Evolutionary conservation across 2,329 filamentous ascomycete species (phyloP).

Genomic region (Claviceps sp.): DNA sequence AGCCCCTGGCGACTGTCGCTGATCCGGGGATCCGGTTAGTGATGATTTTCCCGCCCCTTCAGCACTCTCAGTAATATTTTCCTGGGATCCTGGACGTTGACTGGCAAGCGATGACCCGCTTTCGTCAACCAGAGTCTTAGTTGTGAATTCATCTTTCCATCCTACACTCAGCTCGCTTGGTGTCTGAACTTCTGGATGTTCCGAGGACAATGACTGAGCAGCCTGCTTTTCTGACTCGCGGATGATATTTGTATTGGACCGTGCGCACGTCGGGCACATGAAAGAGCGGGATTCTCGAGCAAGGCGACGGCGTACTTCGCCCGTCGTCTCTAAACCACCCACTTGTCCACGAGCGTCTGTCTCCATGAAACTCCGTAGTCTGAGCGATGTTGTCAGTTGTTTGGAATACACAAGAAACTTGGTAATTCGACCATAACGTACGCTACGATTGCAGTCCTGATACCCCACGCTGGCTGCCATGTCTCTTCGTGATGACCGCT

Average conservation of each 20-base stretch:
- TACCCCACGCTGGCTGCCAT: slow-evolving; percentile 97
- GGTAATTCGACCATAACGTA: slow-evolving; percentile 11
- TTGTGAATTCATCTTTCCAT: slow-evolving; percentile 58
- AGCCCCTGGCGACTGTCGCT: neutral
- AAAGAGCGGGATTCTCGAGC: slow-evolving; percentile 54
- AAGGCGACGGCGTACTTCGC: slow-evolving; percentile 51
- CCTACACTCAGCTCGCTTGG: slow-evolving; percentile 49
- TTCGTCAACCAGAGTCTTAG: slow-evolving; percentile 9
- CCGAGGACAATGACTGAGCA: slow-evolving; percentile 21
- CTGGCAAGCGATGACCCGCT: neutral
- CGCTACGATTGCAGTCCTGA: slow-evolving; percentile 72
- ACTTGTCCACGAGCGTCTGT: slow-evolving; percentile 78
- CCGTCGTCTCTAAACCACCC: slow-evolving; percentile 69
- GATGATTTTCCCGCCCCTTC: slow-evolving; percentile 46
- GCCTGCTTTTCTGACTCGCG: slow-evolving; percentile 51
- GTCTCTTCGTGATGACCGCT: slow-evolving; percentile 94
- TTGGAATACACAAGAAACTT: neutral
- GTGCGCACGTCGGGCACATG: slow-evolving; percentile 57
- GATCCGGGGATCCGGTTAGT: slow-evolving; percentile 27
- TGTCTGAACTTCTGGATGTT: slow-evolving; percentile 30
- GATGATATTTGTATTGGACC: slow-evolving; percentile 61
- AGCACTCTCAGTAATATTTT: slow-evolving; percentile 25
- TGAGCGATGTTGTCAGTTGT: slow-evolving; percentile 9
- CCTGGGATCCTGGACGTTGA: neutral
- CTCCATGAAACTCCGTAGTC: slow-evolving; percentile 82